phyloP scores from a whole-genome alignment of 2,329 filamentous ascomycete genomes.

The Cadophora malorum region DNA sequence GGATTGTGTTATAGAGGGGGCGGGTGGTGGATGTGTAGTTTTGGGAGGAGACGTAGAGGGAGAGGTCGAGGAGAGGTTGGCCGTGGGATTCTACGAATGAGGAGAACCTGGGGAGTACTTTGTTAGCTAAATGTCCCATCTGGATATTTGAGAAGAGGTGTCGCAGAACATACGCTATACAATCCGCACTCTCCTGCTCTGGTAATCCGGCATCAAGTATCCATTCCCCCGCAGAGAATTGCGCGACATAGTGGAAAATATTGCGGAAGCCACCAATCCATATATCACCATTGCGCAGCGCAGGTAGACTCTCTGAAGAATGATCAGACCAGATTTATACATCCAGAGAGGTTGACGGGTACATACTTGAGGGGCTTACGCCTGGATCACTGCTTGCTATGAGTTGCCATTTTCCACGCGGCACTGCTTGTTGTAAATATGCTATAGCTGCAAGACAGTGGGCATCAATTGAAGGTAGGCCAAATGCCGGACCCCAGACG shows the following conservation, averaged over 20 bases:
- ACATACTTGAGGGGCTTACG: conserved; percentile 73
- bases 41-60: conserved; percentile 85
- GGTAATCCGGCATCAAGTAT: conserved; percentile 53
- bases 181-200: conserved; percentile 53
- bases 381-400: conserved; percentile 76
- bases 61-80: conserved; percentile 82
- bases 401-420: conserved; percentile 68
- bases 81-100: conserved; percentile 78
- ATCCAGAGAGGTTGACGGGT: conserved; percentile 13
- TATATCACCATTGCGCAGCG: conserved; percentile 59
- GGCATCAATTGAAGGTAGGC: conserved; percentile 86
- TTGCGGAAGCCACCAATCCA: conserved; percentile 61
- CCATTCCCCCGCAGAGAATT: conserved; percentile 53
- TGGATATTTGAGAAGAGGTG: not conserved
- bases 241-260: conserved; percentile 56
- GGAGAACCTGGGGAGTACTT: conserved; percentile 54
- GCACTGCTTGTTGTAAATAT: conserved; percentile 71
- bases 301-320: conserved; percentile 59
- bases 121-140: not conserved
- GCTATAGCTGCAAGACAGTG: conserved; percentile 87
- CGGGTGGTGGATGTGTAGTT: conserved; percentile 83
- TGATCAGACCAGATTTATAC: conserved; percentile 22
- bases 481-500: conserved; percentile 89
- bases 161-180: conserved; percentile 51
- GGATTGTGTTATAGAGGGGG: conserved; percentile 78